A percentile compares a stretch with the other conserved stretches of the same genome.
phyloP scores from a whole-genome alignment of 192 early-diverging fungal genomes.

The Neocallimastix lanati region DNA sequence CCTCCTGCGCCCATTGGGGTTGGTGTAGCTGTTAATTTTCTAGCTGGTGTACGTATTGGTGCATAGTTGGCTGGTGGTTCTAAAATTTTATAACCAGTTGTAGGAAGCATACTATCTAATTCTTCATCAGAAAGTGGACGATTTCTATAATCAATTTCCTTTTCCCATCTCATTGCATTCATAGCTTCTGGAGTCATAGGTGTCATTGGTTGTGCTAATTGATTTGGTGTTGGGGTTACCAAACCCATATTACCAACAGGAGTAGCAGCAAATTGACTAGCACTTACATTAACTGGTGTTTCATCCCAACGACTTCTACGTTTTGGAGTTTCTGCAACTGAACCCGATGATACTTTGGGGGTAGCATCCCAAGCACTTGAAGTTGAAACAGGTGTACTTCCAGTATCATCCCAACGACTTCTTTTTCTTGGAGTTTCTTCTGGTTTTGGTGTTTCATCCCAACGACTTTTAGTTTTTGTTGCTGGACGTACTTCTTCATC shows the following conservation, averaged over 20 bases:
- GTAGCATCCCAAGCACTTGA: conserved; percentile 59
- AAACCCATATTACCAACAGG: conserved; percentile 58
- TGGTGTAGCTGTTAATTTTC: conserved; percentile 87
- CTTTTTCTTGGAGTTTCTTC: conserved; percentile 28
- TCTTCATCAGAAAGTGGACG: conserved; percentile 76
- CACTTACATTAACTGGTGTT: conserved; percentile 53
- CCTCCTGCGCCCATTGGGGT: conserved; percentile 63
- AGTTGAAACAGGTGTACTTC: conserved; percentile 12
- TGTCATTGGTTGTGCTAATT: conserved; percentile 17
- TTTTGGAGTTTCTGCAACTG: conserved; percentile 25
- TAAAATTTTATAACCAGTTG: conserved; percentile 74
- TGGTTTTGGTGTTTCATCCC: conserved; percentile 65
- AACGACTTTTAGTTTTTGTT: conserved; percentile 10
- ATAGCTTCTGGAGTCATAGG: conserved; percentile 71
- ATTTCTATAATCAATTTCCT: conserved; percentile 75
- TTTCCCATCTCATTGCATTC: conserved; percentile 50
- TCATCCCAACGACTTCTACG: conserved; percentile 93
- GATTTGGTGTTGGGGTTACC: conserved; percentile 55
- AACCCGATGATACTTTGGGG: conserved; percentile 18
- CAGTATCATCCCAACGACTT: conserved; percentile 63
- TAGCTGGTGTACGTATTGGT: conserved; percentile 88
- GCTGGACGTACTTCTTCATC: conserved; percentile 23
- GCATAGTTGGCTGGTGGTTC: conserved; percentile 72
- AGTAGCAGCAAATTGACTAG: conserved; percentile 47
- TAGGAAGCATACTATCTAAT: conserved; percentile 80